Percentiles rank a stretch among this genome's conserved stretches.
Evolutionary conservation across 768 basidiomycete species (phyloP).

Genomic region (Lentinula sp.): DNA sequence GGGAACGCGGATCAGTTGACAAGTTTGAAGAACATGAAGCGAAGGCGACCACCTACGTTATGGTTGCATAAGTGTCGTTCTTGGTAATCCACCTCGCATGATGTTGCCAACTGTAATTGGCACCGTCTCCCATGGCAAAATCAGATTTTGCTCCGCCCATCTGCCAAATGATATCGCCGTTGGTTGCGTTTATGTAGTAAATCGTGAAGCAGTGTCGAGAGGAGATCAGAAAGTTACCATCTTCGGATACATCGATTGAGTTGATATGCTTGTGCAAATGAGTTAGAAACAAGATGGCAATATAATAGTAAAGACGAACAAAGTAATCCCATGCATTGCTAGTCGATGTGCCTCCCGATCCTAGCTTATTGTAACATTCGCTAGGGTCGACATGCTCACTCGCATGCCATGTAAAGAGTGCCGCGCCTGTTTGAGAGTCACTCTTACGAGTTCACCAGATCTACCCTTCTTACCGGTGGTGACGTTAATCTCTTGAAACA

Average conservation of each 20-base stretch:
- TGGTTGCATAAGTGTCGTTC: conserved; percentile 7
- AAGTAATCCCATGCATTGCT: conserved; percentile 1
- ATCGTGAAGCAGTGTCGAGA: conserved; percentile 11
- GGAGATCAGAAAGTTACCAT: conserved; percentile 13
- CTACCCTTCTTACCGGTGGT: neutral
- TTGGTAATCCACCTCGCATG: conserved; percentile 12
- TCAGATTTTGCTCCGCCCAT: conserved; percentile 13
- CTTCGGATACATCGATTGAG: conserved; percentile 7
- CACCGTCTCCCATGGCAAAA: conserved; percentile 10
- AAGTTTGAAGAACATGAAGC: neutral
- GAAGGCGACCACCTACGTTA: neutral
- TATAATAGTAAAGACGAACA: neutral
- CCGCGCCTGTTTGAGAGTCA: neutral
- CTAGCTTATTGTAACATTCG: neutral
- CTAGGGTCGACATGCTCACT: neutral
- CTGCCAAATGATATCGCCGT: conserved; percentile 14
- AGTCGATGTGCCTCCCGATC: neutral
- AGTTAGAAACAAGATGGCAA: neutral
- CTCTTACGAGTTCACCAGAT: no score
- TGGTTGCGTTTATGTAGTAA: conserved; percentile 11
- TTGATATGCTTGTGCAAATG: neutral
- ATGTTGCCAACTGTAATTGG: conserved; percentile 13
- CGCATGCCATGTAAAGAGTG: conserved; percentile 2
- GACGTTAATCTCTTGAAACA: neutral
- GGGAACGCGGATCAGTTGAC: no score